These are phyloP conservation scores for Acacia pycnantha DNA, from an alignment of 331 rosid species.

Conservation along the genomic window DNA sequence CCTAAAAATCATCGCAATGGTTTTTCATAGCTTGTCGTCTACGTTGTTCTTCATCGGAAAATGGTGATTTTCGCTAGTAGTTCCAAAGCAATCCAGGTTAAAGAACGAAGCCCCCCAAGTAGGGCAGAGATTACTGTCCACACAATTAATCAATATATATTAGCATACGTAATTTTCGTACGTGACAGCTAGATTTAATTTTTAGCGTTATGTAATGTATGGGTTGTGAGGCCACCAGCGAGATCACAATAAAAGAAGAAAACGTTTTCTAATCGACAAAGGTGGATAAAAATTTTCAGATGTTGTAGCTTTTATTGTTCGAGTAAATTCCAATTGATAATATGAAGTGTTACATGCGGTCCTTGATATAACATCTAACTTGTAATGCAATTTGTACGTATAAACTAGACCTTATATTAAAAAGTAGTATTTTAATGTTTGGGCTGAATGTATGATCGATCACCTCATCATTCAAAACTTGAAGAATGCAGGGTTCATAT, in stretches of 20 bases:
- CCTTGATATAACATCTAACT: no score
- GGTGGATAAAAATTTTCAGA: not conserved
- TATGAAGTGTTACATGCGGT: no score
- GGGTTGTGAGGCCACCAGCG: no score
- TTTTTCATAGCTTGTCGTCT: not conserved
- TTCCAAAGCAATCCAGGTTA: not conserved
- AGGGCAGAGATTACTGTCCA: not conserved
- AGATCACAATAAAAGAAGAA: not conserved
- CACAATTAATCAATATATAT: not conserved
- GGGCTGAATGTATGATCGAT: no score
- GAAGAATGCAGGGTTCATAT: not conserved
- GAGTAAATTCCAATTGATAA: not conserved
- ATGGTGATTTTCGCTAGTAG: not conserved
- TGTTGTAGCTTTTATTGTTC: no score
- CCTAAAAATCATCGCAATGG: not conserved
- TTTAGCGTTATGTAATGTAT: no score
- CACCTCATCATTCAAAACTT: not conserved
- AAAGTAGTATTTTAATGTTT: no score
- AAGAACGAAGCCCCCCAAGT: not conserved
- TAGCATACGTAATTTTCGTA: no score
- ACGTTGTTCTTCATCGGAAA: not conserved
- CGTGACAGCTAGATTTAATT: no score
- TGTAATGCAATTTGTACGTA: no score
- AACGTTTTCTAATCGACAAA: not conserved
- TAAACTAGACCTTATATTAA: no score